Conservation (phyloP, 2,329 filamentous ascomycete genomes). For the Colletotrichum plurivorum region DNA sequence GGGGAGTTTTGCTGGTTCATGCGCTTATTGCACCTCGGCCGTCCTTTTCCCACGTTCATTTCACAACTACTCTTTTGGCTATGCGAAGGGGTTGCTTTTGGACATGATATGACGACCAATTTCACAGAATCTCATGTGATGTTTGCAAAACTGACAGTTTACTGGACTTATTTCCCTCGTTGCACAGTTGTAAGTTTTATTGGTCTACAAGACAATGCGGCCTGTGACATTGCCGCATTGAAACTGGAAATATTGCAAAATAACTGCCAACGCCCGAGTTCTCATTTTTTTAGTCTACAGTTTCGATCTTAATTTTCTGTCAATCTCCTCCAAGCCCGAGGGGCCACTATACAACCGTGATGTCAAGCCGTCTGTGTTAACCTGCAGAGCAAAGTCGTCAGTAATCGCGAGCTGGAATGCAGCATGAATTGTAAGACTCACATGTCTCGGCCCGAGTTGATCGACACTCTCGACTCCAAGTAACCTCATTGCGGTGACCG, state of each 20-base stretch:
- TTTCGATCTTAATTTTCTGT: conserved; percentile 28
- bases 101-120: too few species aligned
- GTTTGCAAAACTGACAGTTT: too few species aligned
- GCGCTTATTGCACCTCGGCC: not conserved
- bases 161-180: too few species aligned
- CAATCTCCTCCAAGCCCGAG: conserved; percentile 43
- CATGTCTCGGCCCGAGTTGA: conserved; percentile 44
- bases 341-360: conserved; percentile 41
- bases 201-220: too few species aligned
- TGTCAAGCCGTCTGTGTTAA: conserved; percentile 40
- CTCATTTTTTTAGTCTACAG: not conserved
- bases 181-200: too few species aligned
- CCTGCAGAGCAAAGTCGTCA: not conserved
- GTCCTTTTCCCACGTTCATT: not conserved
- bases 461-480: conserved; percentile 44
- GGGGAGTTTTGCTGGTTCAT: not conserved
- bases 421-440: conserved; percentile 32
- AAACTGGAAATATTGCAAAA: too few species aligned
- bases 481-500: conserved; percentile 45
- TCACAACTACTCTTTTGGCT: not conserved
- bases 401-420: not conserved
- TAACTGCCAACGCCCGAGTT: too few species aligned
- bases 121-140: too few species aligned
- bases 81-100: too few species aligned
- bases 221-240: too few species aligned